Evolutionary conservation across 805 yeast species (phyloP), one percentile per base, ranked within the genome.

Genomic region (Lipomyces lipofer): DNA sequence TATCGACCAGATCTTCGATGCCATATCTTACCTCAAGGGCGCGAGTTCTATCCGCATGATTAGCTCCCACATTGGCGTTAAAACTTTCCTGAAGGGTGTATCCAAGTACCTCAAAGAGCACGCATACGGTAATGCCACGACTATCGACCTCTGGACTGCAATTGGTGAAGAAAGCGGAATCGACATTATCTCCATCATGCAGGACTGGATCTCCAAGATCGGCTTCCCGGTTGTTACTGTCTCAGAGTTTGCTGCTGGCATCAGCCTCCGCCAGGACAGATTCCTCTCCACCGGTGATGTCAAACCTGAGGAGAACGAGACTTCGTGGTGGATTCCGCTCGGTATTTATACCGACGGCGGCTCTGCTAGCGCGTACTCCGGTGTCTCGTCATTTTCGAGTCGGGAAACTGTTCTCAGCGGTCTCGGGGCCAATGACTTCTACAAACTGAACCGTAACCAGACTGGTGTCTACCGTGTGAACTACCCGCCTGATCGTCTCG

Each of bases 1-100:
- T 67, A 85, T 87, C 63, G 85, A 85, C 69, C 94, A 87, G 75
- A 85, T 87, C 61, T 87, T 87, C 67, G 95, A 87, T 69, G 88
- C 90, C 42, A 87, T 87, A 63, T 86, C 94, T 8, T 87, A 87
- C 69, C 76, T 86, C 32, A 87, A 87, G 71, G 95, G 95, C 63
- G 84, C 92, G 17, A 82, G 89, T 4, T 75, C 85, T 56, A 78
- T 86, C 70, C 82, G 87, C 70, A 87, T 86, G 95, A 80, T 86
- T 63, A 81, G 88, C 40, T 80, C 78, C 64, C 85, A 89, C 85
- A 76, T 86, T 61, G 92, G 92, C 48, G 91, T 82, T 69, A 88
- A 85, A 60, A 78, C 74, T 28, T 86, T 86, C 71, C 80, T 86
- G 63, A 83, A 82, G 68, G 94, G 95, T 70, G 94, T 87, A 27